phyloP scores from a whole-genome alignment of 2,329 filamentous ascomycete genomes.

The Diaporthe caulivora region DNA sequence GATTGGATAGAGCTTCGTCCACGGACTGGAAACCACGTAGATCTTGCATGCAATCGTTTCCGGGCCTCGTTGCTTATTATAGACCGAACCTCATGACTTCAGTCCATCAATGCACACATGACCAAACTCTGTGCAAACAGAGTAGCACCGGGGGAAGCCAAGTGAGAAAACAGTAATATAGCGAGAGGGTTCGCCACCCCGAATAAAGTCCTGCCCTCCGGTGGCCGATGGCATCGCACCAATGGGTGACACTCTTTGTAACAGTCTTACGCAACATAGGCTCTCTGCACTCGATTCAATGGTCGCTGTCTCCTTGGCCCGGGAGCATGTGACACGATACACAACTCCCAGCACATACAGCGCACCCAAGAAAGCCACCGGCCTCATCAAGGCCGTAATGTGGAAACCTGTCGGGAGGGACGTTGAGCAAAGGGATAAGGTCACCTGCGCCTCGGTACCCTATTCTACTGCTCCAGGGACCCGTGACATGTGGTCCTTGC shows the following conservation, averaged over 20 bases:
- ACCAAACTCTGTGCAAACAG: neutral
- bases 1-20: slow-evolving; percentile 3
- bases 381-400: slow-evolving; percentile 36
- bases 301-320: neutral
- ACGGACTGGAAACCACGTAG: neutral
- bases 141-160: neutral
- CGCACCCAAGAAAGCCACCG: neutral
- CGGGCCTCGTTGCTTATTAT: slow-evolving; percentile 11
- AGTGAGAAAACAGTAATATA: neutral
- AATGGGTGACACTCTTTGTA: neutral
- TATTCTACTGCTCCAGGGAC: neutral
- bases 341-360: neutral
- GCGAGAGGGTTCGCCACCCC: neutral
- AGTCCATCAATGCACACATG: neutral
- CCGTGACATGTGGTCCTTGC: neutral
- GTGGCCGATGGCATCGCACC: slow-evolving; percentile 16
- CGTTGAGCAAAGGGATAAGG: slow-evolving; percentile 2
- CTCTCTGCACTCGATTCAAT: neutral
- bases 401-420: slow-evolving; percentile 35
- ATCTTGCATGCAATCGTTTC: slow-evolving; percentile 27
- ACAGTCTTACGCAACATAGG: slow-evolving; percentile 4
- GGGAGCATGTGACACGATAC: slow-evolving; percentile 13
- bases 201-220: neutral
- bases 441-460: slow-evolving; percentile 23
- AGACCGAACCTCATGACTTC: neutral